Conservation (phyloP, 1,284 basidiomycete species). For the Cryptococcus sp. region DNA sequence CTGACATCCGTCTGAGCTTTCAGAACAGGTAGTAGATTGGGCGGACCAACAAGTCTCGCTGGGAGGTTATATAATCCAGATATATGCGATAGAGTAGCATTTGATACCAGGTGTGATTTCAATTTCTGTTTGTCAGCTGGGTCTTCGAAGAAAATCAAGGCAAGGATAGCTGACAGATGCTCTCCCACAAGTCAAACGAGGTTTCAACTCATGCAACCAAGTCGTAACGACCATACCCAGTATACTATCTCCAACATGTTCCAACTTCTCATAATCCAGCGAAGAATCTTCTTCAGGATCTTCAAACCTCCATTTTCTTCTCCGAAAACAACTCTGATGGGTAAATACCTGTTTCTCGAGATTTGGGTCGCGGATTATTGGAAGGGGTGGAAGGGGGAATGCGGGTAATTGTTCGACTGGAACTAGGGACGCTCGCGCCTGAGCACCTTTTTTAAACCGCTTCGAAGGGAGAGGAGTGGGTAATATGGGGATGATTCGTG, state of each 20-base stretch:
- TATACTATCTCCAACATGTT: conserved; percentile 43
- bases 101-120: conserved; percentile 43
- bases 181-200: conserved; percentile 34
- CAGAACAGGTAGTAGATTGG: conserved; percentile 29
- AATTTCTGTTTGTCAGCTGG: conserved; percentile 31
- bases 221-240: conserved; percentile 43
- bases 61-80: conserved; percentile 41
- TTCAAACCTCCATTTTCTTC: conserved; percentile 30
- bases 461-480: conserved; percentile 34
- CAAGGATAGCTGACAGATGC: conserved; percentile 31
- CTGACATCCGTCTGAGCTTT: conserved; percentile 39
- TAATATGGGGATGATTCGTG: conserved; percentile 14
- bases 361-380: conserved; percentile 25
- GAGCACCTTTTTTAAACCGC: conserved; percentile 25
- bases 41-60: conserved; percentile 28
- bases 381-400: conserved; percentile 37
- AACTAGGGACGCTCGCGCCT: conserved; percentile 26
- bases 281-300: conserved; percentile 19
- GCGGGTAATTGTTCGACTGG: conserved; percentile 38
- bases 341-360: conserved; percentile 35
- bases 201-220: conserved; percentile 41
- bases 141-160: background rate
- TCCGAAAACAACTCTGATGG: conserved; percentile 29
- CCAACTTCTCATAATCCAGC: conserved; percentile 42
- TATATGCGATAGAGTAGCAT: conserved; percentile 41